Conservation (phyloP, 1,139 yeast genomes). For the Saccharomycopsis hybrid region DNA sequence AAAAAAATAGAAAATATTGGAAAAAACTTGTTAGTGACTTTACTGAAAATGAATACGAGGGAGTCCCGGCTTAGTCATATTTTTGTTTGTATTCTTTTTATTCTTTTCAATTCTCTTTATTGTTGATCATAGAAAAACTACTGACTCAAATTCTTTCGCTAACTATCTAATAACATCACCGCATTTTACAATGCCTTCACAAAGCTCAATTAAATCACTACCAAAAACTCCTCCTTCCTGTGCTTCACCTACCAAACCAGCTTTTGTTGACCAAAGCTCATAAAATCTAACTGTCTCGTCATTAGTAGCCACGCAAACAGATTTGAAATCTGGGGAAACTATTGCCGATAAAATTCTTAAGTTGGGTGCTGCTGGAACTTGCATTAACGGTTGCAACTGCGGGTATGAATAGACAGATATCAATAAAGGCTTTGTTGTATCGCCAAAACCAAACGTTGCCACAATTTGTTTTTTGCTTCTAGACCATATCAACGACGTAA, state of each 20-base stretch:
- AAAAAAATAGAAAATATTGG: conserved; percentile 52
- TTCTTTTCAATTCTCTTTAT: background rate
- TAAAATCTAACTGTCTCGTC: conserved; percentile 74
- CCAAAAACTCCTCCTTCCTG: conserved; percentile 44
- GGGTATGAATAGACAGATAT: conserved; percentile 65
- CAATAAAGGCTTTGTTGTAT: conserved; percentile 39
- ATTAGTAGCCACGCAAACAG: conserved; percentile 67
- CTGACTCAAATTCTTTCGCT: background rate
- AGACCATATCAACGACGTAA: conserved; percentile 80
- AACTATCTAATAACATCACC: conserved; percentile 27
- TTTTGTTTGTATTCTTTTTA: background rate
- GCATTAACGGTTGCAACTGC: conserved; percentile 40
- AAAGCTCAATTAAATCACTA: conserved; percentile 51
- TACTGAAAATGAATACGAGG: conserved; percentile 49
- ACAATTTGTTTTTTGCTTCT: conserved; percentile 51
- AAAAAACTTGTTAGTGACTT: conserved; percentile 39
- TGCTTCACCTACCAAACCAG: conserved; percentile 31
- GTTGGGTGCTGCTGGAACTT: conserved; percentile 47
- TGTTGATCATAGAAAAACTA: background rate
- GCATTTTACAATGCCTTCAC: conserved; percentile 43
- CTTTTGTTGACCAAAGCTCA: conserved; percentile 51
- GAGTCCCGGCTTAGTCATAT: conserved; percentile 46
- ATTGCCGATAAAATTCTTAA: conserved; percentile 61
- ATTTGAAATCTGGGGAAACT: conserved; percentile 52
- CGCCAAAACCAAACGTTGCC: conserved; percentile 79